A percentile compares a stretch with the other conserved stretches of the same genome.
phyloP scores from a whole-genome alignment of 768 basidiomycete species.

The Leccinum ochraceum region DNA sequence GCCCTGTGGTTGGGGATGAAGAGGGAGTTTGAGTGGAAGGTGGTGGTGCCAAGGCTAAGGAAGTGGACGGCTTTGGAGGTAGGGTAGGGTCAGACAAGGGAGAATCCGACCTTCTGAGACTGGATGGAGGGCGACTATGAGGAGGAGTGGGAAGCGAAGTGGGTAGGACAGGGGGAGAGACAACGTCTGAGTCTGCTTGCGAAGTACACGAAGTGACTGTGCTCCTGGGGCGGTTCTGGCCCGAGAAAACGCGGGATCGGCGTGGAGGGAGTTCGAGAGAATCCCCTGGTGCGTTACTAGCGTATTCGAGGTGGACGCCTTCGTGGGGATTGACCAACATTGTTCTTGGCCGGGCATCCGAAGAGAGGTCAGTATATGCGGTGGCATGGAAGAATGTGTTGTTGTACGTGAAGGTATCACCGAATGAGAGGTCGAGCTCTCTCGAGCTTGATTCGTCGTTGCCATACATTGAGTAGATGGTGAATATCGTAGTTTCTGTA shows the following conservation, averaged over 20 bases:
- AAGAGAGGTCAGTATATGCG: constrained; percentile 31
- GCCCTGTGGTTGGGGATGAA: constrained; percentile 27
- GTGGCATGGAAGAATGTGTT: constrained; percentile 36
- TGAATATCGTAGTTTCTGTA: constrained; percentile 75
- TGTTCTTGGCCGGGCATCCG: constrained; percentile 24
- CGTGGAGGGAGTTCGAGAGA: constrained; percentile 29
- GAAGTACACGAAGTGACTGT: constrained; percentile 31
- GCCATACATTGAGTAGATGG: constrained; percentile 87
- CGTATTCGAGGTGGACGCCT: constrained; percentile 17
- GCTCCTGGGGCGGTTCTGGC: constrained; percentile 24
- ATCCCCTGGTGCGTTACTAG: constrained; percentile 18
- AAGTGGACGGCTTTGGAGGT: constrained; percentile 19
- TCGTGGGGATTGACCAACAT: constrained; percentile 26
- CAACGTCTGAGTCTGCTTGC: constrained; percentile 19
- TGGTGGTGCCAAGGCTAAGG: constrained; percentile 26
- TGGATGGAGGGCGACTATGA: constrained; percentile 31
- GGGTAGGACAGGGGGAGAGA: constrained; percentile 18
- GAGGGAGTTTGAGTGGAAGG: constrained; percentile 41
- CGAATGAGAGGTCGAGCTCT: constrained; percentile 37
- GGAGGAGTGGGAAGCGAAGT: constrained; percentile 30
- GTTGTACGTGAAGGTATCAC: constrained; percentile 36
- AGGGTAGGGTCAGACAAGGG: constrained; percentile 25
- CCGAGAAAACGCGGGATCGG: constrained; percentile 23
- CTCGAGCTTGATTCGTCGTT: constrained; percentile 48
- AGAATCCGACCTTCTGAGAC: constrained; percentile 23